Percentiles rank a stretch among this genome's conserved stretches.
phyloP scores from a whole-genome alignment of 805 yeast genomes.

The Blastobotrys mokoenaii region DNA sequence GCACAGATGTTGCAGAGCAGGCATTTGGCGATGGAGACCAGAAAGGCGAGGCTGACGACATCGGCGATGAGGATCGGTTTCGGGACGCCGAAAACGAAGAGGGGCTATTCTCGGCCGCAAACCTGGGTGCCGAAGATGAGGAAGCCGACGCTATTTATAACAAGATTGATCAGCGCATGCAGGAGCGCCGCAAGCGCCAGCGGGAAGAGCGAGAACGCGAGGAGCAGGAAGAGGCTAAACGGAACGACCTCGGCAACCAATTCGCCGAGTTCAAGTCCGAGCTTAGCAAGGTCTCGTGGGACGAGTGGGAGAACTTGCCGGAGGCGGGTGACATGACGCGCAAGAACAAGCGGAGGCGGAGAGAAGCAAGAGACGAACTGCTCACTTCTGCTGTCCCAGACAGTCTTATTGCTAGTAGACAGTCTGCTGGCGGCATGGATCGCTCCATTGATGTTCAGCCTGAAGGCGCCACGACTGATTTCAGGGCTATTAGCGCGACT shows the following conservation, averaged over 20 bases:
- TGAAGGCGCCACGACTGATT: constrained; percentile 32
- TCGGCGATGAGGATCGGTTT: constrained; percentile 26
- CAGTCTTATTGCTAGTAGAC: constrained; percentile 38
- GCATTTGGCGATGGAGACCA: constrained; percentile 24
- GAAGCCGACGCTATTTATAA: constrained; percentile 72
- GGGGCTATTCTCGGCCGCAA: constrained; percentile 24
- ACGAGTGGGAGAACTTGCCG: constrained; percentile 77
- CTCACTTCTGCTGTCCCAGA: constrained; percentile 83
- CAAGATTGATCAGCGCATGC: constrained; percentile 51
- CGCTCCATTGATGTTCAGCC: constrained; percentile 27
- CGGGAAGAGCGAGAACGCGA: constrained; percentile 22
- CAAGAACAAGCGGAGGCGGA: constrained; percentile 62
- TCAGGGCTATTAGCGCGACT: constrained; percentile 30
- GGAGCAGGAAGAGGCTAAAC: constrained; percentile 20
- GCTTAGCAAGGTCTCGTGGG: constrained; percentile 48
- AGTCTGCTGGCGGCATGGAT: constrained; percentile 23
- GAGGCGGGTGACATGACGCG: constrained; percentile 84
- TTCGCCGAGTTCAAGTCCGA: constrained; percentile 64
- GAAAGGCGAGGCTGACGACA: constrained; percentile 19
- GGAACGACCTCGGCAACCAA: constrained; percentile 37
- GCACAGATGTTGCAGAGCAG: constrained; percentile 32
- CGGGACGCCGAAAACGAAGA: constrained; percentile 28
- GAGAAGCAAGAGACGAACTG: constrained; percentile 51
- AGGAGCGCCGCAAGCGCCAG: constrained; percentile 21
- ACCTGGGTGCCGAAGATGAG: constrained; percentile 48